Percentiles rank a stretch among this genome's conserved stretches.
Conservation (phyloP, 768 basidiomycete genomes). For the Tricholoma hemisulphureum region DNA sequence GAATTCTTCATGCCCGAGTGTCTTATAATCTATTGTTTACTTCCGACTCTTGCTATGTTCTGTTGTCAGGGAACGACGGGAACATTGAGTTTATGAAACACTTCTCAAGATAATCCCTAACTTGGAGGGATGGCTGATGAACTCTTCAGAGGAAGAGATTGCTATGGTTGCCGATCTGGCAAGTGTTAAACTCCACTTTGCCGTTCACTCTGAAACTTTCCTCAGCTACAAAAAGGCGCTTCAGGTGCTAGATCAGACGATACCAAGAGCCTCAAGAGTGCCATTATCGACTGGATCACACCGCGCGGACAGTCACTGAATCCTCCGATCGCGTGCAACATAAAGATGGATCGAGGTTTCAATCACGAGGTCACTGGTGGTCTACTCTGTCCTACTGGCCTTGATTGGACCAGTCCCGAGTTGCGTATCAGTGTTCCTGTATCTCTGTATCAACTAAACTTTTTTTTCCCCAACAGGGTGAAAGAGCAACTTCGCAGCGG, state of each 20-base stretch:
- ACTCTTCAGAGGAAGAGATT: neutral
- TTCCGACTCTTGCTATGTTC: neutral
- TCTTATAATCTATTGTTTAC: neutral
- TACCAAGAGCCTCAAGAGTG: neutral
- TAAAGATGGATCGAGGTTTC: neutral
- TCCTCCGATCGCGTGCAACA: neutral
- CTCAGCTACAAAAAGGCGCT: neutral
- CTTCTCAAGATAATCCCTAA: neutral
- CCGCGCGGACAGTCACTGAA: neutral
- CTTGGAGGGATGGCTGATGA: neutral
- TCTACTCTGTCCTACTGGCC: neutral
- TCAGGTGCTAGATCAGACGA: neutral
- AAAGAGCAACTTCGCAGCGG: conserved; percentile 6
- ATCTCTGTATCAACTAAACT: neutral
- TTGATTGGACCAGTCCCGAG: conserved; percentile 1
- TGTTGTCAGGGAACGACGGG: neutral
- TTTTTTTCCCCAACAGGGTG: neutral
- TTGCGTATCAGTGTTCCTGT: neutral
- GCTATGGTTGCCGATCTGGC: neutral
- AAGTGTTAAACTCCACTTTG: neutral
- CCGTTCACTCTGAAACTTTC: neutral
- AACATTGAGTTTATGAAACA: neutral
- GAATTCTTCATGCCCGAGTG: neutral
- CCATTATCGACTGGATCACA: neutral
- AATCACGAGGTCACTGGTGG: neutral